Percentiles rank a stretch among this genome's conserved stretches.
Conservation (phyloP, 225 moss, liverwort and hornwort genomes). For the Anthoceros angustus region DNA sequence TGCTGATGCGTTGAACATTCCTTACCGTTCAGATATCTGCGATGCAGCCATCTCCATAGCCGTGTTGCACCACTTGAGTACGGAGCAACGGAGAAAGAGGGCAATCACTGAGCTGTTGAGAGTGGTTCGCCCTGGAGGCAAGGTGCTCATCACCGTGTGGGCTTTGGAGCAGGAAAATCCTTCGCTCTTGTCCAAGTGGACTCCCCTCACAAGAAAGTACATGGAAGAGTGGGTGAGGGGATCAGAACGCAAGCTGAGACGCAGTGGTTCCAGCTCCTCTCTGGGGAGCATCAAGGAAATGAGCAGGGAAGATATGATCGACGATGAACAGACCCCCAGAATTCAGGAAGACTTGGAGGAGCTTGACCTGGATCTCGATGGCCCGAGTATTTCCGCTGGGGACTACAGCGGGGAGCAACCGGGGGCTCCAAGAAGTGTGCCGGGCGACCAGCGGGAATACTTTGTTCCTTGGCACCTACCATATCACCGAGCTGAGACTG, state of each 20-base stretch:
- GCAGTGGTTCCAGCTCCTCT: constrained; percentile 35
- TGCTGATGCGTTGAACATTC: constrained; percentile 72
- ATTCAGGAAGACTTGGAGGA: not conserved
- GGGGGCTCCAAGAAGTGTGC: constrained; percentile 5
- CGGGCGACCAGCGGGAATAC: constrained; percentile 76
- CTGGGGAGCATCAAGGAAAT: constrained; percentile 63
- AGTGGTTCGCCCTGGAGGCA: constrained; percentile 53
- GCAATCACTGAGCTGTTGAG: constrained; percentile 81
- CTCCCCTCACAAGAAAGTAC: constrained; percentile 62
- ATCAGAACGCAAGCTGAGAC: constrained; percentile 22
- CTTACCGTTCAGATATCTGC: constrained; percentile 57
- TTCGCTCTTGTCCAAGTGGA: constrained; percentile 65
- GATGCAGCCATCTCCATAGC: constrained; percentile 94
- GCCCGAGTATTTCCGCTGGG: not conserved
- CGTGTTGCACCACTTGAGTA: constrained; percentile 91
- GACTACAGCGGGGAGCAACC: no score
- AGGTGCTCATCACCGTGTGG: constrained; percentile 87
- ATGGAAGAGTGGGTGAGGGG: constrained; percentile 68
- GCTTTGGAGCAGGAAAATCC: constrained; percentile 92
- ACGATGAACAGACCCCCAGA: not conserved
- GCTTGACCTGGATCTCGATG: not conserved
- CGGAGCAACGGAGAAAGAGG: constrained; percentile 53
- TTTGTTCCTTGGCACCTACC: constrained; percentile 99
- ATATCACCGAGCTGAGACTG: constrained; percentile 90
- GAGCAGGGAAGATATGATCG: constrained; percentile 14